Conservation (phyloP, 176 grass and related monocot species). For the Thalia dealbata region DNA sequence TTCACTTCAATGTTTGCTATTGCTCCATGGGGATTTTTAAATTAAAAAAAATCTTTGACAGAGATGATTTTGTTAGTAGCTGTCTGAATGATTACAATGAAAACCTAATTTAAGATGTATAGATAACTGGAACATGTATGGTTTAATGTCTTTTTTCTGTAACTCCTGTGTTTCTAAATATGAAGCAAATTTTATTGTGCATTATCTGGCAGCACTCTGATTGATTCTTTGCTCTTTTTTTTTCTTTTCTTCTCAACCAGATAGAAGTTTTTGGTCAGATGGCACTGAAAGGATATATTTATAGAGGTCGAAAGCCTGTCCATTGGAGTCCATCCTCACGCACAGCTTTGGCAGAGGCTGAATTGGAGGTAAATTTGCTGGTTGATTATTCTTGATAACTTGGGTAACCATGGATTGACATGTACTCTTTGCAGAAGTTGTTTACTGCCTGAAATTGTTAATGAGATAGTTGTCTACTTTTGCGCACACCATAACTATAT, state of each 20-base stretch:
- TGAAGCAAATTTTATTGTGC: no score
- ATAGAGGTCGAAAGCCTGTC: slow-evolving; percentile 86
- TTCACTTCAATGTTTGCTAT: not conserved
- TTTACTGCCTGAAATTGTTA: no score
- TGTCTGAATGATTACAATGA: not conserved
- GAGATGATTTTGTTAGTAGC: not conserved
- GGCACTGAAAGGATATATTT: slow-evolving; percentile 90
- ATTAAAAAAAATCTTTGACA: not conserved
- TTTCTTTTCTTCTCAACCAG: slow-evolving; percentile 16
- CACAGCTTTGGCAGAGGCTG: slow-evolving; percentile 90
- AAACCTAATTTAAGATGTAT: not conserved
- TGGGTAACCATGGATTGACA: no score
- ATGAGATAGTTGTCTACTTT: no score
- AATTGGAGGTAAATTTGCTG: slow-evolving; percentile 63
- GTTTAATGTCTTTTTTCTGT: not conserved
- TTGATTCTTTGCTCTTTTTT: slow-evolving; percentile 14
- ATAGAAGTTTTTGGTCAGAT: slow-evolving; percentile 90
- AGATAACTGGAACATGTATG: not conserved
- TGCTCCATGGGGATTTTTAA: not conserved
- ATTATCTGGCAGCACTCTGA: slow-evolving; percentile 17
- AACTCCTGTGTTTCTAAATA: not conserved
- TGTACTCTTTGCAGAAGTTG: no score
- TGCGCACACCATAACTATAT: no score
- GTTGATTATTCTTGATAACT: not conserved
- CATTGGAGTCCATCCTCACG: slow-evolving; percentile 96